Percentiles rank a stretch among this genome's conserved stretches.
Conservation (phyloP, 805 yeast species). For the Candida patagonica region DNA sequence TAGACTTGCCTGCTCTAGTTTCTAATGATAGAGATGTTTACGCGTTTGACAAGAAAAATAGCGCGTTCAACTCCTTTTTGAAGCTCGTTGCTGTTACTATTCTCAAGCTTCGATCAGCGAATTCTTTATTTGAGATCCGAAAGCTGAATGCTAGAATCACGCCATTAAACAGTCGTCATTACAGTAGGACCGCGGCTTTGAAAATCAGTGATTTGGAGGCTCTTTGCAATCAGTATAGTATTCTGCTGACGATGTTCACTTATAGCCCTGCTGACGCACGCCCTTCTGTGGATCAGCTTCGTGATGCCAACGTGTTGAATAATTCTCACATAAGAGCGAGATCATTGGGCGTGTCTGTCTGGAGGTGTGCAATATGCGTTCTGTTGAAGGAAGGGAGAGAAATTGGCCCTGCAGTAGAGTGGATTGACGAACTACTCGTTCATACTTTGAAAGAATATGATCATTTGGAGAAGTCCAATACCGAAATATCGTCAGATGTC, state of each 20-base stretch:
- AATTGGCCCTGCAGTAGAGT: not conserved
- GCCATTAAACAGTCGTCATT: conserved; percentile 4
- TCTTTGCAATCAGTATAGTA: conserved; percentile 7
- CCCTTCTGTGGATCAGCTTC: conserved; percentile 7
- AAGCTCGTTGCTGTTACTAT: conserved; percentile 5
- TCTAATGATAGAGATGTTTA: not conserved
- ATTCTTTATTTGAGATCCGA: not conserved
- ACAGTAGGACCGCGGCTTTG: conserved; percentile 1
- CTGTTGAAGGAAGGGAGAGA: conserved; percentile 2
- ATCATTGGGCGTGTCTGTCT: conserved; percentile 2
- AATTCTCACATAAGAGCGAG: conserved; percentile 9
- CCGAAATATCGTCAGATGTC: not conserved
- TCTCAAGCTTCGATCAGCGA: not conserved
- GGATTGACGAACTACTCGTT: conserved; percentile 4
- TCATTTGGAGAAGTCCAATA: not conserved
- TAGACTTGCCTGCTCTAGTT: not conserved
- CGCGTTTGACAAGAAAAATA: not conserved
- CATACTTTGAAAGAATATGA: conserved; percentile 5
- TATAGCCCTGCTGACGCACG: conserved; percentile 5
- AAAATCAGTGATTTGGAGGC: conserved; percentile 6
- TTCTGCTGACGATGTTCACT: conserved; percentile 5
- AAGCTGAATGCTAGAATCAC: conserved; percentile 7
- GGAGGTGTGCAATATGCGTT: not conserved
- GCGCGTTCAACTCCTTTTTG: conserved; percentile 5
- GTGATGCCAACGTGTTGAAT: not conserved